Evolutionary conservation across 1,284 basidiomycete species (phyloP), one percentile per base, ranked within the genome.

Genomic region (Exobasidium cylindrosporum): DNA sequence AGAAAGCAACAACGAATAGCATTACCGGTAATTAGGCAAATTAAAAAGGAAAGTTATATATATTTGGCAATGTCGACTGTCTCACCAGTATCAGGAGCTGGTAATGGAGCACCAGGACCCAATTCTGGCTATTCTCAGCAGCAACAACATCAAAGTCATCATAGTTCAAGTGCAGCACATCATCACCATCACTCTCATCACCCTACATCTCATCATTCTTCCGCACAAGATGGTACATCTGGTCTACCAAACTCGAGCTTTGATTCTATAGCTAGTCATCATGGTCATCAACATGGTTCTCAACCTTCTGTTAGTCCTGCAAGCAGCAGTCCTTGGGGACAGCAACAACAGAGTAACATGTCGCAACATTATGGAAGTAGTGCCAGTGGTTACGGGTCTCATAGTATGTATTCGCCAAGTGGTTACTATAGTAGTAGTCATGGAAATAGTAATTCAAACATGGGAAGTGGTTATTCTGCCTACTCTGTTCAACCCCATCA

Each of bases 371-470:
- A 50, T 13, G 26, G 47, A 6, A 50, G 26, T 24, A 50, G 47
- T 24, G 26, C 47, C 14, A 28, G 47, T 50, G 21, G 13, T 2
- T 24, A 50, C 26, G 47, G 21, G n/a, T 50, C 47, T 4, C 47
- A 50, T 50, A 13, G 47, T 35, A 57, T 57, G 56, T 57, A 57
- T 21, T 46, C 31, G 17, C 35, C 56, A 17, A 44, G 43, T 54
- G 56, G 56, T 26, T 57, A 57, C 35, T 57, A 57, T 35, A 32
- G 56, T 21, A 31, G 47, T 24, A 28, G 21, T 50, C 35, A 40
- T 40, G 47, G 46, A 6, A 26, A 28, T 50, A 13, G 13, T 50
- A 50, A 28, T 28, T 14, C n/a, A 24, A 28, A 28, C 26, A 28
- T 28, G n/a, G 47, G 47, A 50, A 50, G 47, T 28, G 47, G 47